Conservation (phyloP, 2,329 filamentous ascomycete species). For the Fusarium nurragi region DNA sequence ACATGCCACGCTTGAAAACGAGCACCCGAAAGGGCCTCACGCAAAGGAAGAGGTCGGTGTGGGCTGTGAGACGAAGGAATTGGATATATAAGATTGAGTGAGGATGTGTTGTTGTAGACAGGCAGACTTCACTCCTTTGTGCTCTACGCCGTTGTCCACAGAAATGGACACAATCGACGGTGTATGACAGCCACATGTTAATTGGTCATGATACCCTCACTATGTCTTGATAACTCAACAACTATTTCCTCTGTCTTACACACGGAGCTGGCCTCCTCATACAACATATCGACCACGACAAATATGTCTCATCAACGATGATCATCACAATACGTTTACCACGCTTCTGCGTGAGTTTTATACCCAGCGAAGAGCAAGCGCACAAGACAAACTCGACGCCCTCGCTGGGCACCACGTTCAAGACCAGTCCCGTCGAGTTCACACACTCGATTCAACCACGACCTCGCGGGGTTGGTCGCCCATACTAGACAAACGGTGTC, state of each 20-base stretch:
- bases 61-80: neutral
- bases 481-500: conserved; percentile 24
- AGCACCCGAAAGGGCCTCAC: conserved; percentile 20
- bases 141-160: neutral
- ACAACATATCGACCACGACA: neutral
- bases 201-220: neutral
- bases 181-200: neutral
- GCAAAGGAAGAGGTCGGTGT: neutral
- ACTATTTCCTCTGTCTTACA: neutral
- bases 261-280: conserved; percentile 24
- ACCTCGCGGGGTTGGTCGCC: conserved; percentile 16
- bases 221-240: neutral
- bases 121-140: conserved; percentile 3
- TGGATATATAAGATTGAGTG: conserved; percentile 23
- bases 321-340: conserved; percentile 26
- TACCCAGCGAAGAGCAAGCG: conserved; percentile 9
- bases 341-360: conserved; percentile 21
- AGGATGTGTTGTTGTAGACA: neutral
- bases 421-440: conserved; percentile 18
- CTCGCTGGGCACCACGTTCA: conserved; percentile 34
- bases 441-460: neutral
- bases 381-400: neutral
- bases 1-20: conserved; percentile 29
- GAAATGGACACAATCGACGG: neutral
- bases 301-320: neutral